Evolutionary conservation across 2,329 filamentous ascomycete genomes (phyloP).

Genomic region (Didymosphaeria variabile): DNA sequence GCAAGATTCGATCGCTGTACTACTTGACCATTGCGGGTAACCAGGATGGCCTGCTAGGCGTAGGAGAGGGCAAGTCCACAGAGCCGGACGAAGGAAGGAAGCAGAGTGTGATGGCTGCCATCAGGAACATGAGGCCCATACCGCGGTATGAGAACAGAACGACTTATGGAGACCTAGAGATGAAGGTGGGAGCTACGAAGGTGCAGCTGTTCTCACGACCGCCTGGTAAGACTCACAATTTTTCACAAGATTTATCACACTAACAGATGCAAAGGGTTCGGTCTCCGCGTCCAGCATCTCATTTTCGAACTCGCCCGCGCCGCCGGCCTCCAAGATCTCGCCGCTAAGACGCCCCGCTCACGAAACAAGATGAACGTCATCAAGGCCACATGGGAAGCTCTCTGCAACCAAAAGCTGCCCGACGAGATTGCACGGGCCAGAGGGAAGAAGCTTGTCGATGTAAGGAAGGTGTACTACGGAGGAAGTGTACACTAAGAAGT

Average conservation of each 20-base stretch:
- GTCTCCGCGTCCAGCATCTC: constrained; percentile 86
- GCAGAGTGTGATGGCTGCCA: constrained; percentile 82
- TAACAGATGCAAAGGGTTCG: constrained; percentile 73
- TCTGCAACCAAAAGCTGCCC: constrained; percentile 84
- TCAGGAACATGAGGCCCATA: constrained; percentile 93
- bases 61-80: constrained; percentile 89
- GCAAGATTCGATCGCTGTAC: constrained; percentile 84
- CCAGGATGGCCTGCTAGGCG: constrained; percentile 81
- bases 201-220: constrained; percentile 83
- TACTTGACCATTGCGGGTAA: constrained; percentile 86
- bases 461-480: constrained; percentile 96
- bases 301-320: constrained; percentile 95
- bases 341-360: constrained; percentile 82
- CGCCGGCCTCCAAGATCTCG: constrained; percentile 85
- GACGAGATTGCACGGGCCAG: constrained; percentile 88
- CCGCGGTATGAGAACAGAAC: constrained; percentile 90
- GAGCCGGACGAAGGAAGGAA: constrained; percentile 72
- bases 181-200: constrained; percentile 87
- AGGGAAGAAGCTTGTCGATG: constrained; percentile 95
- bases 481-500: constrained; percentile 59
- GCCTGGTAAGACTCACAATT: constrained; percentile 72
- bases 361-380: constrained; percentile 98
- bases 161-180: constrained; percentile 83
- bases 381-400: constrained; percentile 86
- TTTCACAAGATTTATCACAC: background rate